These are phyloP conservation scores for Penicillium longicatenatum DNA, from an alignment of 495 filamentous ascomycete genomes.

Conservation along the genomic window DNA sequence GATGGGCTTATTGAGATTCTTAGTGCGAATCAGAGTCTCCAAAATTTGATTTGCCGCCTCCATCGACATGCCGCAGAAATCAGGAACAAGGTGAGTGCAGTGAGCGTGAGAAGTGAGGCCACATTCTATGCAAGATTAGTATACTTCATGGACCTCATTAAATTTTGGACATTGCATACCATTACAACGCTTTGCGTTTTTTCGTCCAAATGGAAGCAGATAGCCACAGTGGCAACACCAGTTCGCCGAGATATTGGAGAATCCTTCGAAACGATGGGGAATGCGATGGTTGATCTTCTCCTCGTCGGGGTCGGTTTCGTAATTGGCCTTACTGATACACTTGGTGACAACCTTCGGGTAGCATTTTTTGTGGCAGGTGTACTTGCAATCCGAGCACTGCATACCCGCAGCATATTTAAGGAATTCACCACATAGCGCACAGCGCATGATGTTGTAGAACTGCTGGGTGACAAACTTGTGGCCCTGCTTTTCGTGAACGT, in stretches of 20 bases:
- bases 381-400: conserved; percentile 99
- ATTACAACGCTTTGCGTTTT: conserved; percentile 87
- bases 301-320: conserved; percentile 96
- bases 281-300: conserved; percentile 99
- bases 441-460: conserved; percentile 99
- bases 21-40: conserved; percentile 44
- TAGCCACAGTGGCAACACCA: conserved; percentile 99
- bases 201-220: conserved; percentile 93
- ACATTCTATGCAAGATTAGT: conserved; percentile 69
- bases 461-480: conserved; percentile 98
- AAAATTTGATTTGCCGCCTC: conserved; percentile 93
- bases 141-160: conserved; percentile 1
- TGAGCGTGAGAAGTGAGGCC: conserved; percentile 85
- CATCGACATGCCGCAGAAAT: conserved; percentile 99
- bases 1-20: conserved; percentile 48
- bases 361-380: conserved; percentile 97
- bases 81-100: conserved; percentile 93
- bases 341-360: conserved; percentile 98
- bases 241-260: conserved; percentile 95
- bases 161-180: conserved; percentile 52
- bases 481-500: conserved; percentile 95
- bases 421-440: conserved; percentile 96
- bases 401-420: conserved; percentile 98
- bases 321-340: conserved; percentile 99
- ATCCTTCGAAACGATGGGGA: conserved; percentile 91